Base-by-base conservation (phyloP, 192 early-diverging fungal genomes). In the Gonapodya prolifera region DNA sequence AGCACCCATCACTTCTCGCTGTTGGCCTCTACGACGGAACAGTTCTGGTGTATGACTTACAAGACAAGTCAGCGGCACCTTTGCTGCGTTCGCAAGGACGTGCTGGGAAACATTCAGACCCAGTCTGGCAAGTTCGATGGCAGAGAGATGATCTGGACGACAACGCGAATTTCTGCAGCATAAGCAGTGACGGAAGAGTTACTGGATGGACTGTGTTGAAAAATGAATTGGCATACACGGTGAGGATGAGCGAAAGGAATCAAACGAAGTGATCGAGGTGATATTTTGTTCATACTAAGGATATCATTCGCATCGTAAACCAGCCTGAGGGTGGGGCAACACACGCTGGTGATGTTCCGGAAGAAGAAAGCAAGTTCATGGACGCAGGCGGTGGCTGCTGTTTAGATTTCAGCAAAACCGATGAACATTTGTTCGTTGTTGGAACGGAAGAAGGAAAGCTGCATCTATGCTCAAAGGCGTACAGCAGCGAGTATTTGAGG, bases 111-210 rank as follows among this genome's bases (percentile, higher is more conserved):
- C 28, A 1, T 17, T 32, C 23, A 77, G 61, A 2, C 45, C 35
- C 30, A 23, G 32, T 28, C 31, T 35, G 69, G 80, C 31, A 84
- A 82, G 82, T 89, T 2, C 83, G 78, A 45, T 90, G 89, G 89
- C 89, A 90, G 84, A 89, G 87, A 70, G 89, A 90, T 70, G 89
- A 90, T 80, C 77, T 90, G 34, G 87, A 90, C 78, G 89, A 87
- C 75, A 88, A 90, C 75, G 79, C 82, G 1, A 88, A 88, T 76
- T 90, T 90, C 80, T 90, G 86, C 77, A 87, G 86, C 13, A 83
- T 90, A 1, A 87, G 86, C 0, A 86, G 87, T 0, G 89, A 90
- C 76, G 89, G 89, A 31, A 78, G 86, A 29, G 84, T 90, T 17
- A 86, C 83, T 2, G 86, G 87, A 74, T 89, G 87, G 89, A 90